These are phyloP conservation scores for Rhizopogon sp. DNA, from an alignment of 768 basidiomycete species.

Conservation along the genomic window DNA sequence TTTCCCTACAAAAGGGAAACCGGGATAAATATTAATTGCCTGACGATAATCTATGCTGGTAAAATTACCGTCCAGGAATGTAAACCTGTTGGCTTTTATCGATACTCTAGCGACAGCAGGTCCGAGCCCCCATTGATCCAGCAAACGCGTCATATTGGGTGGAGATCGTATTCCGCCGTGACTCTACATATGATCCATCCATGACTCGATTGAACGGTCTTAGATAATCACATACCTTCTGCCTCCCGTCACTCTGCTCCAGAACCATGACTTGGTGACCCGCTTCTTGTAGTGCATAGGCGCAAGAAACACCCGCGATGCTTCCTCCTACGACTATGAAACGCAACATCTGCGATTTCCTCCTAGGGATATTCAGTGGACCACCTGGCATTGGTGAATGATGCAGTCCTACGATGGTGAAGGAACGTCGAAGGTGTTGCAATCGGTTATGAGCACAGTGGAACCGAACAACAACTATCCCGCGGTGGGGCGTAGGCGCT, in stretches of 20 bases:
- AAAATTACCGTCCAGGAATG: slow-evolving; percentile 13
- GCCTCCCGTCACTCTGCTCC: slow-evolving; percentile 39
- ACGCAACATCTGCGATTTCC: slow-evolving; percentile 12
- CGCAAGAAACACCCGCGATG: slow-evolving; percentile 50
- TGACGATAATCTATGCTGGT: neutral
- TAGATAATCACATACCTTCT: slow-evolving; percentile 21
- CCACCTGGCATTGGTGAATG: slow-evolving; percentile 8
- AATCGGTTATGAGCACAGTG: neutral
- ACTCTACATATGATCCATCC: slow-evolving; percentile 13
- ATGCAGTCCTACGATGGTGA: neutral
- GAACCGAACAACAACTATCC: neutral
- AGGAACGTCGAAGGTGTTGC: neutral
- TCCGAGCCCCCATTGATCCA: slow-evolving; percentile 49
- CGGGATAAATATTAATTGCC: too few relatives aligned
- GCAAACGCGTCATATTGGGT: slow-evolving; percentile 54
- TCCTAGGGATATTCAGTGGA: slow-evolving; percentile 1
- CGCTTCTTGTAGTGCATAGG: slow-evolving; percentile 44
- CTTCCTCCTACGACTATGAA: slow-evolving; percentile 22
- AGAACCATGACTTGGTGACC: slow-evolving; percentile 56
- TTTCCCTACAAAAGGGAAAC: slow-evolving; percentile 24
- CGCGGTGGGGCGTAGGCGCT: neutral
- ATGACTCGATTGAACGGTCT: neutral
- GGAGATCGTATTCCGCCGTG: slow-evolving; percentile 38
- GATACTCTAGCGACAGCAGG: slow-evolving; percentile 33
- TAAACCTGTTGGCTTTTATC: slow-evolving; percentile 9